Percentiles rank a stretch among this genome's conserved stretches.
Conservation (phyloP, 2,329 filamentous ascomycete species). For the Neocatenulostroma microsporum region DNA sequence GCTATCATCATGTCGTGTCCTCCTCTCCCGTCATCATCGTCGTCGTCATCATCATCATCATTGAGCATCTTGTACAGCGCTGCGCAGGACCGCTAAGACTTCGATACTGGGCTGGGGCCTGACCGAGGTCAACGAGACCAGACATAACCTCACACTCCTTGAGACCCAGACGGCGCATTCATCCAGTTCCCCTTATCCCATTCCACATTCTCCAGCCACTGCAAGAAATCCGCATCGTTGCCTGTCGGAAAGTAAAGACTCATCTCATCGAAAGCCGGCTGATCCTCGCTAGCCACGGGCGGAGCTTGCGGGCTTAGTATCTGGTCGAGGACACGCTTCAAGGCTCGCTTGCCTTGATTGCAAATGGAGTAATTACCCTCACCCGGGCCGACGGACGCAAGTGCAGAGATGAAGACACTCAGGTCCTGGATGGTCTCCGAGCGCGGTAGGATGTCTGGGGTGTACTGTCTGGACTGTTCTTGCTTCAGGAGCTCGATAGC, state of each 20-base stretch:
- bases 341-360: constrained; percentile 34
- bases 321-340: constrained; percentile 38
- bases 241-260: constrained; percentile 29
- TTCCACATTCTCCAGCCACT: constrained; percentile 38
- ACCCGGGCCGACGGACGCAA: constrained; percentile 33
- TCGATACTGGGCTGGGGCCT: no score
- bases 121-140: no score
- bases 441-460: constrained; percentile 31
- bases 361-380: constrained; percentile 36
- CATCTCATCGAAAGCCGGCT: constrained; percentile 23
- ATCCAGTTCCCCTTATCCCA: constrained; percentile 28
- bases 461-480: constrained; percentile 29
- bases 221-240: constrained; percentile 38
- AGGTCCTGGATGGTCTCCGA: constrained; percentile 41
- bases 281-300: constrained; percentile 10
- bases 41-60: no score
- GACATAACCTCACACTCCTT: no score
- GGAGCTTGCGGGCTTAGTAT: constrained; percentile 27
- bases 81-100: no score
- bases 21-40: no score
- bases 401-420: constrained; percentile 38
- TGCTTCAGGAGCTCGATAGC: constrained; percentile 39
- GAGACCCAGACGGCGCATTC: not conserved
- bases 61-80: no score
- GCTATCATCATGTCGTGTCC: no score